Conservation (phyloP, 768 basidiomycete genomes). For the Boletus subcaerulescens region DNA sequence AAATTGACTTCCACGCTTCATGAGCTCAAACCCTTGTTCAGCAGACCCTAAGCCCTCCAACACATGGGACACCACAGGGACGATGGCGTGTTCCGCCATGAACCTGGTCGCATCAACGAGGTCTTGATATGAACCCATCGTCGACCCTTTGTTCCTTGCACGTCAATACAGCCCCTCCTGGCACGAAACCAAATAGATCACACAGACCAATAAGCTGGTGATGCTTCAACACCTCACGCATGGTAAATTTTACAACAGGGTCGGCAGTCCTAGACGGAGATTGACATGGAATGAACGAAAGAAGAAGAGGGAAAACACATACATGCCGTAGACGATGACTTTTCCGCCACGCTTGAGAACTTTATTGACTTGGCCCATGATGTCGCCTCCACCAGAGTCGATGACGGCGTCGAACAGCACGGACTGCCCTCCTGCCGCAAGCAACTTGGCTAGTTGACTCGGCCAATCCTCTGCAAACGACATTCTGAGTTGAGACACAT, state of each 20-base stretch:
- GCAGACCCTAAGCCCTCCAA: constrained; percentile 62
- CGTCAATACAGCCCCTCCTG: constrained; percentile 9
- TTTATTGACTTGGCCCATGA: constrained; percentile 48
- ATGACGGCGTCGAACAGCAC: constrained; percentile 55
- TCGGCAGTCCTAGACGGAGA: constrained; percentile 53
- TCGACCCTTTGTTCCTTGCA: constrained; percentile 53
- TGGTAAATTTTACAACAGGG: constrained; percentile 62
- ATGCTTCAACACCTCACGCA: constrained; percentile 75
- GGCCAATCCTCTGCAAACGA: constrained; percentile 49
- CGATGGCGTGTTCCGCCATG: constrained; percentile 59
- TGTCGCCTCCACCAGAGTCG: constrained; percentile 69
- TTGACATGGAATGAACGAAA: constrained; percentile 7
- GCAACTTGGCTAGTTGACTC: constrained; percentile 40
- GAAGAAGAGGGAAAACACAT: background rate
- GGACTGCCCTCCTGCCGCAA: constrained; percentile 33
- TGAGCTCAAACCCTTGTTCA: constrained; percentile 67
- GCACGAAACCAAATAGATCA: background rate
- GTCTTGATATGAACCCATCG: constrained; percentile 80
- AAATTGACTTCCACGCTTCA: constrained; percentile 65
- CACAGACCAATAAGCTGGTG: constrained; percentile 66
- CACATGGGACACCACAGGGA: constrained; percentile 68
- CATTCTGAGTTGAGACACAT: background rate
- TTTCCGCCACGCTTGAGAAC: constrained; percentile 55
- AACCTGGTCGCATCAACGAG: constrained; percentile 70
- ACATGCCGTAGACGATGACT: constrained; percentile 70